Evolutionary conservation across 805 yeast genomes (phyloP).

Genomic region (Metschnikowia lunata): DNA sequence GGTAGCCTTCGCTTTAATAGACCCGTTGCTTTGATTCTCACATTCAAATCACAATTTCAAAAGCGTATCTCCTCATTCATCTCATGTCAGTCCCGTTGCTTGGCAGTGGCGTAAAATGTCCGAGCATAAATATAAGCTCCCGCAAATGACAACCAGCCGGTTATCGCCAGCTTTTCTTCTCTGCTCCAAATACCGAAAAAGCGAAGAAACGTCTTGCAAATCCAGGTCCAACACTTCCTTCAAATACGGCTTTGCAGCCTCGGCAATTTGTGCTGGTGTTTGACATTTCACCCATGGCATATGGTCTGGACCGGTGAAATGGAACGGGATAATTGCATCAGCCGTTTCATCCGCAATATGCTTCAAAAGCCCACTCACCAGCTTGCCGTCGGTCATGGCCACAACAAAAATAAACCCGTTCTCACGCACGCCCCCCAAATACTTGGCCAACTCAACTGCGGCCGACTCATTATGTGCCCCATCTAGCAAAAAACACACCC

Average conservation of each 20-base stretch:
- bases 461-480: conserved; percentile 94
- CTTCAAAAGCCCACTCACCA: conserved; percentile 46
- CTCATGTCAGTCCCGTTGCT: no score
- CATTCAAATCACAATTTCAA: no score
- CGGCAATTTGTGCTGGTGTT: conserved; percentile 27
- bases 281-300: conserved; percentile 90
- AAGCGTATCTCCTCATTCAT: no score
- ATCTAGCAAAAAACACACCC: conserved; percentile 52
- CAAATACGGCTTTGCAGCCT: conserved; percentile 20
- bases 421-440: conserved; percentile 30
- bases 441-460: conserved; percentile 64
- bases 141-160: conserved; percentile 36
- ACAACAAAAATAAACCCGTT: conserved; percentile 53
- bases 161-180: conserved; percentile 19
- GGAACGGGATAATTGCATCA: conserved; percentile 60
- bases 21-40: no score
- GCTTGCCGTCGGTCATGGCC: conserved; percentile 75
- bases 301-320: conserved; percentile 68
- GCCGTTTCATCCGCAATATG: conserved; percentile 41
- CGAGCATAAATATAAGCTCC: conserved; percentile 40
- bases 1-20: no score
- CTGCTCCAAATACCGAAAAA: conserved; percentile 8
- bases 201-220: neutral
- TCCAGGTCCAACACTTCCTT: conserved; percentile 16
- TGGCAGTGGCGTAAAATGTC: conserved; percentile 29